phyloP scores from a whole-genome alignment of 352 stramenopile species.

The Pythium sukuiense region DNA sequence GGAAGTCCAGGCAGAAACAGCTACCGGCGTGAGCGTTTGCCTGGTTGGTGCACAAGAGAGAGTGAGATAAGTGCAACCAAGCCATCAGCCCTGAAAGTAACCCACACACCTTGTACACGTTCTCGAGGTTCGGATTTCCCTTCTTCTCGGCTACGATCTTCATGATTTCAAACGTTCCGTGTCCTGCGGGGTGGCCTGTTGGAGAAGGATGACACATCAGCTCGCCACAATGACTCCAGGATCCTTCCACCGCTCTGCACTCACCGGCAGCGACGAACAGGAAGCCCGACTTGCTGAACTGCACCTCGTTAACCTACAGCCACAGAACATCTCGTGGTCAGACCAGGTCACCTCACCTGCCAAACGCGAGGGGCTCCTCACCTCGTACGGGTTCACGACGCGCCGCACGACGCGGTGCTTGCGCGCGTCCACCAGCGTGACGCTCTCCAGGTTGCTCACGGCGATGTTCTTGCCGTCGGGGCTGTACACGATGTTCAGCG shows the following conservation, averaged over 20 bases:
- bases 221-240: not conserved
- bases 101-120: conserved; percentile 68
- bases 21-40: conserved; percentile 77
- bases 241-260: not conserved
- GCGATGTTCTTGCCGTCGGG: conserved; percentile 82
- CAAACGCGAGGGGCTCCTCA: not conserved
- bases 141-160: conserved; percentile 76
- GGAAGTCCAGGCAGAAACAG: conserved; percentile 78
- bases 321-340: not conserved
- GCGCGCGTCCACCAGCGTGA: conserved; percentile 80
- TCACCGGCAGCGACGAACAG: conserved; percentile 75
- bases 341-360: not conserved
- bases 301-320: conserved; percentile 64
- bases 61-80: not conserved
- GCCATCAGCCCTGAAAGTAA: not conserved
- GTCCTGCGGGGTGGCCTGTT: conserved; percentile 61
- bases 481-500: conserved; percentile 80
- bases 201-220: not conserved
- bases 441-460: conserved; percentile 69
- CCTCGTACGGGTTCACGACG: conserved; percentile 82
- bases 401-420: conserved; percentile 78
- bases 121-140: conserved; percentile 77
- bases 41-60: conserved; percentile 20
- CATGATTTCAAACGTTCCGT: conserved; percentile 86
- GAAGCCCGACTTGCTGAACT: conserved; percentile 78